phyloP scores from a whole-genome alignment of 2,329 filamentous ascomycete species.

The Geosmithia putterillii region DNA sequence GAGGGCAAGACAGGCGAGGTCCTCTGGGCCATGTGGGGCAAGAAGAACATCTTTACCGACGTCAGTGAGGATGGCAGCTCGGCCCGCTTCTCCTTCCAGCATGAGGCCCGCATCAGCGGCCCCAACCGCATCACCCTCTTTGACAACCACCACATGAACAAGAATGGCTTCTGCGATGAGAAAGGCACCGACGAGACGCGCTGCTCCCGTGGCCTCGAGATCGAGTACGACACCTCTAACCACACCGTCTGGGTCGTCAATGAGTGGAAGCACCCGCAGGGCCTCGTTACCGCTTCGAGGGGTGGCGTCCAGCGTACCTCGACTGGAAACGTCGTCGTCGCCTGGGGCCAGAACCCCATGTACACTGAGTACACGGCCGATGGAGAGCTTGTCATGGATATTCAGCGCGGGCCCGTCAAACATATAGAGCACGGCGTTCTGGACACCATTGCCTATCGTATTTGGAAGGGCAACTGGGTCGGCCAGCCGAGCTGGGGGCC shows the following conservation, averaged over 20 bases:
- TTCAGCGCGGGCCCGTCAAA: constrained; percentile 8
- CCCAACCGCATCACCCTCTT: constrained; percentile 20
- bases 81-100: constrained; percentile 24
- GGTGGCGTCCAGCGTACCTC: constrained; percentile 12
- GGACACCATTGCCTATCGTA: constrained; percentile 15
- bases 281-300: constrained; percentile 11
- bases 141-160: constrained; percentile 22
- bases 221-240: constrained; percentile 11
- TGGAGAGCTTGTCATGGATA: constrained; percentile 11
- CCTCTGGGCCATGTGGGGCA: constrained; percentile 23
- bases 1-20: constrained; percentile 13
- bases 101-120: constrained; percentile 19
- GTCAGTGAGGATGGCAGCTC: constrained; percentile 15
- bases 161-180: constrained; percentile 10
- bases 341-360: constrained; percentile 14
- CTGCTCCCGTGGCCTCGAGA: constrained; percentile 12
- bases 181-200: constrained; percentile 4
- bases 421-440: constrained; percentile 6
- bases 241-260: constrained; percentile 14
- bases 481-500: constrained; percentile 14
- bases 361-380: constrained; percentile 14
- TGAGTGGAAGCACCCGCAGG: constrained; percentile 14
- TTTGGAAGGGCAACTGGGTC: constrained; percentile 13
- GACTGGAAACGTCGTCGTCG: constrained; percentile 13
- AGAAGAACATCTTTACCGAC: constrained; percentile 19